Percentiles rank a stretch among this genome's conserved stretches.
These are phyloP conservation scores for Annona cherimola DNA, from an alignment of 164 flowering plant genomes.

Conservation along the genomic window DNA sequence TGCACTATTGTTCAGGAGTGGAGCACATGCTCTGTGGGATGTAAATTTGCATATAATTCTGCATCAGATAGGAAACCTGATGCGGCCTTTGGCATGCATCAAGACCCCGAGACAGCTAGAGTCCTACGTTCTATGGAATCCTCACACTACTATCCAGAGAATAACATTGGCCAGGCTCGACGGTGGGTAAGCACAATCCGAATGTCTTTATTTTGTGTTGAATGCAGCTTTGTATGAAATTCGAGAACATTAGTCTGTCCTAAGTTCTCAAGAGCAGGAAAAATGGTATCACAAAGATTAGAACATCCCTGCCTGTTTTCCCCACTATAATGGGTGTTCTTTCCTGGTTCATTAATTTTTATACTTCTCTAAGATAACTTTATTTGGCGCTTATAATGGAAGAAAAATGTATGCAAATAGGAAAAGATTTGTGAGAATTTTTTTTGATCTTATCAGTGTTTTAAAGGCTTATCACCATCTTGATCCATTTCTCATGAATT, in stretches of 20 bases:
- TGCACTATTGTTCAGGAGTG: constrained; percentile 45
- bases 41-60: constrained; percentile 44
- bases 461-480: too few species aligned
- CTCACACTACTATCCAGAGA: constrained; percentile 69
- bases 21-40: constrained; percentile 72
- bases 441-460: too few species aligned
- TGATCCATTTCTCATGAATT: too few species aligned
- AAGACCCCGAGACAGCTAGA: constrained; percentile 30
- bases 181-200: constrained; percentile 95
- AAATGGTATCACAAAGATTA: neutral
- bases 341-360: neutral
- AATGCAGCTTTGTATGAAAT: neutral
- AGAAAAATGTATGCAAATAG: too few species aligned
- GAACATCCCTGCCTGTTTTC: neutral
- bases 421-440: too few species aligned
- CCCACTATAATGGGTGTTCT: neutral
- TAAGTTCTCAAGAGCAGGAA: neutral
- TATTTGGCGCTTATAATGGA: too few species aligned
- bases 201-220: constrained; percentile 5
- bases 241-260: neutral
- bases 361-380: too few species aligned
- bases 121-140: constrained; percentile 95
- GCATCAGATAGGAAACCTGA: constrained; percentile 39
- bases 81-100: constrained; percentile 63
- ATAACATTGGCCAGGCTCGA: constrained; percentile 71